Conservation (phyloP, 2,329 filamentous ascomycete species). For the Botrytis paeoniae region DNA sequence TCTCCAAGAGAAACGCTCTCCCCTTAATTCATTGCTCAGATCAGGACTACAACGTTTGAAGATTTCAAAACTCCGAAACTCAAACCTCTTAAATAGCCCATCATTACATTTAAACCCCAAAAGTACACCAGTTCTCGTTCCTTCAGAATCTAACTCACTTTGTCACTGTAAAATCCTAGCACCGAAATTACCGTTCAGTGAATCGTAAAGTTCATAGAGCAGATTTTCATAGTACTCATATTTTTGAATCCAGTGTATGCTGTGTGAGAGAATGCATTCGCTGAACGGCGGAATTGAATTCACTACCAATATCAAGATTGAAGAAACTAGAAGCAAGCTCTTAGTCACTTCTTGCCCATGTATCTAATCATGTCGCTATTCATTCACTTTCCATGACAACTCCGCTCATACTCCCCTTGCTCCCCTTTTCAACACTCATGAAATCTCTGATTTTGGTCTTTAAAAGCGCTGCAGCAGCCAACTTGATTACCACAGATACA, state of each 20-base stretch:
- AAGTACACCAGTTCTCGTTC: not conserved
- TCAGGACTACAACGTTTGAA: not conserved
- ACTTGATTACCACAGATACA: too few relatives aligned
- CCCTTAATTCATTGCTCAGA: too few relatives aligned
- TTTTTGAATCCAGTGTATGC: not conserved
- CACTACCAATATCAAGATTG: not conserved
- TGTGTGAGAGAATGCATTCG: not conserved
- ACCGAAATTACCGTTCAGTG: not conserved
- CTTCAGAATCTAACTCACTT: not conserved
- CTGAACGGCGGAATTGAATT: not conserved
- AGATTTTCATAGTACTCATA: not conserved
- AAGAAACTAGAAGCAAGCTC: too few relatives aligned
- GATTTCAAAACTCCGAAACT: too few relatives aligned
- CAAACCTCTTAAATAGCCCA: not conserved
- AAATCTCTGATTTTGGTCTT: not conserved
- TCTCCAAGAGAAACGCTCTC: not conserved
- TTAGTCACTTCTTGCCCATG: too few relatives aligned
- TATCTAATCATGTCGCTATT: not conserved
- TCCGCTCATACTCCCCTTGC: not conserved
- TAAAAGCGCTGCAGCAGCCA: not conserved
- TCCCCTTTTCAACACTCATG: not conserved
- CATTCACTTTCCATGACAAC: not conserved
- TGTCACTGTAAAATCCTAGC: too few relatives aligned
- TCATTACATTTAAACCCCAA: not conserved
- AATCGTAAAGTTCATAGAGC: not conserved